A percentile compares a stretch with the other conserved stretches of the same genome.
Evolutionary conservation across 2,329 filamentous ascomycete genomes (phyloP).

Genomic region (Arthrobotrys musiformis): DNA sequence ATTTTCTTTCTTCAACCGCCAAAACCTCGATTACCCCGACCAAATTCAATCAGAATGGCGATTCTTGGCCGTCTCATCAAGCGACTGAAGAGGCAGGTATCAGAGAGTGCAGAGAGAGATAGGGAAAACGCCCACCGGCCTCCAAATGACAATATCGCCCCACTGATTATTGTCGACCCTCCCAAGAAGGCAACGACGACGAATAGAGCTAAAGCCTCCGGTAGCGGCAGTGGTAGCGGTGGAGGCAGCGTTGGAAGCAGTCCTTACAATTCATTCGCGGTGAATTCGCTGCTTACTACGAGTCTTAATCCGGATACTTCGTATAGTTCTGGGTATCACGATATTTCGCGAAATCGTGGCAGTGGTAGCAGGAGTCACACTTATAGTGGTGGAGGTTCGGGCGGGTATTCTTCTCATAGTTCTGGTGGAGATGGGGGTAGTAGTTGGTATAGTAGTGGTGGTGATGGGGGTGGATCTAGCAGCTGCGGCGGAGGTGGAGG

Average conservation of each 20-base stretch:
- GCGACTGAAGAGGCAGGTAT: conserved; percentile 19
- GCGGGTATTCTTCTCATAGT: neutral
- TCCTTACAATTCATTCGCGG: neutral
- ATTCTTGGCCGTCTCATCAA: conserved; percentile 28
- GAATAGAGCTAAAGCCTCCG: no score
- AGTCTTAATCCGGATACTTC: conserved; percentile 21
- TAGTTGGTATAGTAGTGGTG: neutral
- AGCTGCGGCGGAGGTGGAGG: neutral
- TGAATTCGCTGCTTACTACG: conserved; percentile 25
- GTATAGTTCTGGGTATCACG: neutral
- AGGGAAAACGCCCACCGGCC: no score
- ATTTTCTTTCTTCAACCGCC: neutral
- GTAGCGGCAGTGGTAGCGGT: neutral
- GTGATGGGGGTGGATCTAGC: neutral
- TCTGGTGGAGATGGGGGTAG: neutral
- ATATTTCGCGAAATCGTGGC: neutral
- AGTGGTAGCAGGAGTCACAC: conserved; percentile 2
- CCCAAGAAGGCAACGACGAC: no score
- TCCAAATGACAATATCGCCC: no score
- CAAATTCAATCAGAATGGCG: conserved; percentile 27
- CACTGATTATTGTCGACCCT: no score
- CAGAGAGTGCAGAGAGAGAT: neutral
- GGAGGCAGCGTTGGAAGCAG: neutral
- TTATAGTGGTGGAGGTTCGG: neutral
- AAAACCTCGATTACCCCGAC: neutral